phyloP scores from a whole-genome alignment of 164 flowering plant genomes.

The Umbilicus rupestris region DNA sequence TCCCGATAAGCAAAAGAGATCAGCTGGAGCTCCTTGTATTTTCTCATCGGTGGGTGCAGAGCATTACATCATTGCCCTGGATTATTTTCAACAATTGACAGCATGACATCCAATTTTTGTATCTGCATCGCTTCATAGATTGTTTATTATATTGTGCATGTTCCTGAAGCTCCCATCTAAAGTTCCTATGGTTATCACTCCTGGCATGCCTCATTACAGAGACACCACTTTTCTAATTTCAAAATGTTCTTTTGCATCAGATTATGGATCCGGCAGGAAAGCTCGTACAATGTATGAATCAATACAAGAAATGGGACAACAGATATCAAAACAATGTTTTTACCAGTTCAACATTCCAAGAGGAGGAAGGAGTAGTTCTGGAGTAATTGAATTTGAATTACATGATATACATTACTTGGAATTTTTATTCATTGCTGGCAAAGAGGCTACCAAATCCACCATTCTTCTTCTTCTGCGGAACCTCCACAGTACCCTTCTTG shows the following conservation, averaged over 20 bases:
- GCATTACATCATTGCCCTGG: neutral
- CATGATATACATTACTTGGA: neutral
- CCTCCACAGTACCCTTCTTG: conserved; percentile 33
- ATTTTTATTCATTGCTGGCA: conserved; percentile 42
- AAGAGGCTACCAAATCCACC: conserved; percentile 70
- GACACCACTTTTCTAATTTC: no score
- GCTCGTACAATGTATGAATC: neutral
- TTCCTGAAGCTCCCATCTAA: no score
- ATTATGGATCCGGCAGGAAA: neutral
- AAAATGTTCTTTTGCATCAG: no score
- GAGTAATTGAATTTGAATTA: neutral
- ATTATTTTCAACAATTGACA: neutral
- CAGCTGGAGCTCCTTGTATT: neutral
- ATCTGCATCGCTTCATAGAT: no score
- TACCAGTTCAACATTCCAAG: neutral
- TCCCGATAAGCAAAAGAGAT: neutral
- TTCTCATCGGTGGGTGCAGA: neutral
- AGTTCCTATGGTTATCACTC: no score
- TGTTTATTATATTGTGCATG: neutral
- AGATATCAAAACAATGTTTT: neutral
- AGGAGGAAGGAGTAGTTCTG: neutral
- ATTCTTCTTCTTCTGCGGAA: conserved; percentile 53
- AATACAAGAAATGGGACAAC: neutral
- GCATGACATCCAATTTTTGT: neutral
- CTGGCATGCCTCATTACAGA: no score